phyloP scores from a whole-genome alignment of 2,329 filamentous ascomycete species.

The Basipetospora chlamydospora region DNA sequence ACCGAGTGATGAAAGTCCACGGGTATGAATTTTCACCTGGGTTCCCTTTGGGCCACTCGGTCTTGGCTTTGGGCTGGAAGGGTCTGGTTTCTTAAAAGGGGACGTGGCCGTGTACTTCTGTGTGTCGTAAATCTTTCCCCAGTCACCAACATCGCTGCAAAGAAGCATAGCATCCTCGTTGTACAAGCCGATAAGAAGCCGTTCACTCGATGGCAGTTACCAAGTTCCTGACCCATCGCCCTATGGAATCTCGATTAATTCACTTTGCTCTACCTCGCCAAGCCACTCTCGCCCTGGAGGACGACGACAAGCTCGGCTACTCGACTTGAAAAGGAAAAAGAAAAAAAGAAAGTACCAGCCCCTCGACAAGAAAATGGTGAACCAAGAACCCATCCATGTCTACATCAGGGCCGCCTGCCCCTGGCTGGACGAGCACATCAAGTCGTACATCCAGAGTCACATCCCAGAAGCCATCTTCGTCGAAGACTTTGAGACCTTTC shows the following conservation, averaged over 20 bases:
- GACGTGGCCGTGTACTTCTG: too few species aligned
- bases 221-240: constrained; percentile 2
- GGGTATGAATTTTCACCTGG: too few species aligned
- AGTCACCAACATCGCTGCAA: not conserved
- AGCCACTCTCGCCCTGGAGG: constrained; percentile 5
- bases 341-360: not conserved
- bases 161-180: too few species aligned
- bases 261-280: constrained; percentile 4
- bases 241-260: constrained; percentile 1
- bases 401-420: constrained; percentile 12
- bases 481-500: constrained; percentile 15
- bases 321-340: not conserved
- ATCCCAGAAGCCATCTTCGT: constrained; percentile 16
- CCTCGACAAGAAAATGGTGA: constrained; percentile 13
- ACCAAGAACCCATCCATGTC: constrained; percentile 15
- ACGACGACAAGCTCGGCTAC: not conserved
- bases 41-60: not conserved
- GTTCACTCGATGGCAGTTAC: constrained; percentile 1
- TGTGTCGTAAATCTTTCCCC: not conserved
- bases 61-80: not conserved
- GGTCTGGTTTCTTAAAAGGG: too few species aligned
- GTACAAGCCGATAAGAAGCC: not conserved
- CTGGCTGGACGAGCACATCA: constrained; percentile 20
- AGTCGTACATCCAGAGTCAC: constrained; percentile 15
- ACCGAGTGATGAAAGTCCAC: too few species aligned